phyloP scores from a whole-genome alignment of 345 rosid genomes.

The Euphorbia pulcherrima region DNA sequence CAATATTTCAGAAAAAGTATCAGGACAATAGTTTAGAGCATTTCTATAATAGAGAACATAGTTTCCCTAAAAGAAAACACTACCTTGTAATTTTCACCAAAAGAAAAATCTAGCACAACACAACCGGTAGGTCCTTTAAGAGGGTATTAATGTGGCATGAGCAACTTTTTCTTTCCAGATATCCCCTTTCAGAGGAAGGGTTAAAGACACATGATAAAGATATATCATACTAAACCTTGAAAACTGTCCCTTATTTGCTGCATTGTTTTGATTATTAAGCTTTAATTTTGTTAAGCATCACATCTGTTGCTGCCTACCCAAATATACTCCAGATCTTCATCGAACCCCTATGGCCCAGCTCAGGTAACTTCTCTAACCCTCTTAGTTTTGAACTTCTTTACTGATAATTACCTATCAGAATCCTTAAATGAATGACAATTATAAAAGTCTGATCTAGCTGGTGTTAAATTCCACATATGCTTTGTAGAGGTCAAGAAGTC shows the following conservation, averaged over 20 bases:
- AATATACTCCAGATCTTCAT: background rate
- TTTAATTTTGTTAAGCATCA: background rate
- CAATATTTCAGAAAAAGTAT: background rate
- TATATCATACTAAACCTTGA: background rate
- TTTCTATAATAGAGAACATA: background rate
- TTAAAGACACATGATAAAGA: background rate
- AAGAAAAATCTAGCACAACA: no score
- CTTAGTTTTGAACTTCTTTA: background rate
- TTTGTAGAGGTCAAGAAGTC: background rate
- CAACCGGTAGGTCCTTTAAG: background rate
- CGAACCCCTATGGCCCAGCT: background rate
- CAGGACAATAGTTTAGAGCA: background rate
- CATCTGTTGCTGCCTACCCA: background rate
- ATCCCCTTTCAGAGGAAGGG: background rate
- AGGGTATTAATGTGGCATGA: background rate
- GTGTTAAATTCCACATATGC: background rate
- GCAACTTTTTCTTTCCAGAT: background rate
- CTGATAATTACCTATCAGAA: background rate
- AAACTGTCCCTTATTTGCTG: background rate
- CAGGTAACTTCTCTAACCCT: background rate
- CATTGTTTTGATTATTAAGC: background rate
- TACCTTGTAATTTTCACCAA: no score
- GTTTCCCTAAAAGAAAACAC: background rate
- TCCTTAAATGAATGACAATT: background rate
- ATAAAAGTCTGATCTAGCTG: background rate